Evolutionary conservation across 768 basidiomycete species (phyloP).

Genomic region (Rhizopogon sp.): DNA sequence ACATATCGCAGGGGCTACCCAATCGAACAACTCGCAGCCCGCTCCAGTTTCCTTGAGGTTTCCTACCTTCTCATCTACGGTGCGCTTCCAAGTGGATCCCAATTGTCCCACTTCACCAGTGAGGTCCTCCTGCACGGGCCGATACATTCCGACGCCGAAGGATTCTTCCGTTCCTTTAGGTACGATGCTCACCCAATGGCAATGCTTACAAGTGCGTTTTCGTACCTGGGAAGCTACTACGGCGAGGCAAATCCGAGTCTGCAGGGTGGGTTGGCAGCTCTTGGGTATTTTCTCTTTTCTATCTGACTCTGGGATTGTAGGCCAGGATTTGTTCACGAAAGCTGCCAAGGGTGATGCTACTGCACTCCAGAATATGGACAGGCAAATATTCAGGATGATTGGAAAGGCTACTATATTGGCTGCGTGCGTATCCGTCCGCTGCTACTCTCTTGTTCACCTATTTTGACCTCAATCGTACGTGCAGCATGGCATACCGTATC

Average conservation of each 20-base stretch:
- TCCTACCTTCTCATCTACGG: constrained; percentile 91
- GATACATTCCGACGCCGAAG: constrained; percentile 62
- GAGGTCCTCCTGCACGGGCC: constrained; percentile 79
- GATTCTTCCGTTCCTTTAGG: constrained; percentile 70
- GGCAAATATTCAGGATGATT: constrained; percentile 85
- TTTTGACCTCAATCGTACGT: neutral
- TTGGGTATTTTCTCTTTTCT: neutral
- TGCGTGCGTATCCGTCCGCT: constrained; percentile 44
- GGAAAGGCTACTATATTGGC: constrained; percentile 88
- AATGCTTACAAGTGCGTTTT: constrained; percentile 81
- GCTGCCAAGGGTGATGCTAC: constrained; percentile 58
- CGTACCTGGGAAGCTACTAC: constrained; percentile 86
- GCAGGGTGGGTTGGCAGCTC: constrained; percentile 44
- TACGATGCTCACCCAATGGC: constrained; percentile 94
- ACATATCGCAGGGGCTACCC: constrained; percentile 68
- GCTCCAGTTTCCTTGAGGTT: constrained; percentile 75
- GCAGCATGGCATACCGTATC: constrained; percentile 88
- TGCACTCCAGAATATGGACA: constrained; percentile 81
- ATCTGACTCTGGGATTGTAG: constrained; percentile 27
- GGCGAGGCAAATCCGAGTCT: constrained; percentile 85
- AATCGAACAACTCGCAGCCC: constrained; percentile 83
- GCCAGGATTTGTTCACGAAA: constrained; percentile 73
- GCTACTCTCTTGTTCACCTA: neutral
- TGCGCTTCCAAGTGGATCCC: constrained; percentile 57
- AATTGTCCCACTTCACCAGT: constrained; percentile 58